Base-by-base conservation (phyloP, 148 eudicot genomes). In the Chenopodium formosanum region DNA sequence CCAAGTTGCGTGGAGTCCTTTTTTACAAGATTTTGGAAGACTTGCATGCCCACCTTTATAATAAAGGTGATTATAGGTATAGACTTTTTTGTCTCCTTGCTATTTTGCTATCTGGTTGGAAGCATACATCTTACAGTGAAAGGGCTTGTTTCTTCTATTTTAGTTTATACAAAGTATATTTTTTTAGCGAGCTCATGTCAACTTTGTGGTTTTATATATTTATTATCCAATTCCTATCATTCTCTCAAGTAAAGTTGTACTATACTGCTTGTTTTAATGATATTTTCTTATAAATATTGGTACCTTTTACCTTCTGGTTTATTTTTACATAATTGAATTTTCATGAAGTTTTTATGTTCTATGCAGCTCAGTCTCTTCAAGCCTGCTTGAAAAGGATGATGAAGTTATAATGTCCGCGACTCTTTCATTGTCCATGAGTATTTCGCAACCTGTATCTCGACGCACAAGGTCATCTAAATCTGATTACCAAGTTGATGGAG, bases 1-100 rank as follows among this genome's bases (percentile, higher is more conserved):
- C 89, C 78, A 97, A 97, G 89, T 85, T 94, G 87, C 87, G 97
- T 82, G 97, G 98, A 76, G 86, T 84, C 63, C 89, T 97, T 48
- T 97, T 97, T 85, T 91, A 91, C 80, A 97, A 97, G 88, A 91
- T 91, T 83, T 87, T 97, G 89, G 99, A 97, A 83, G 99, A 92
- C 87, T 87, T 97, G 87, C 99, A 97, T 84, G 94, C 89, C 70
- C 99, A 97, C 89, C 97, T 97, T 76, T 97, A 92, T 84, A 94
- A 97, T 80, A 94, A 88, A 87, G 99, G 99, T 83, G 94, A 90
- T 78, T 92, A 92, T 79, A 94, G 99, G 98, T 97, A 90, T 20
- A 29, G 9, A 66, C 69, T 27, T 75, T 3, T 78, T 63, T 53
- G 71, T 52, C 78, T 78, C 64, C 46, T 40, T 72, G 27, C 29